A percentile compares a stretch with the other conserved stretches of the same genome.
These are phyloP conservation scores for Sclerotinia spermophila DNA, from an alignment of 2,329 filamentous ascomycete genomes.

Conservation along the genomic window DNA sequence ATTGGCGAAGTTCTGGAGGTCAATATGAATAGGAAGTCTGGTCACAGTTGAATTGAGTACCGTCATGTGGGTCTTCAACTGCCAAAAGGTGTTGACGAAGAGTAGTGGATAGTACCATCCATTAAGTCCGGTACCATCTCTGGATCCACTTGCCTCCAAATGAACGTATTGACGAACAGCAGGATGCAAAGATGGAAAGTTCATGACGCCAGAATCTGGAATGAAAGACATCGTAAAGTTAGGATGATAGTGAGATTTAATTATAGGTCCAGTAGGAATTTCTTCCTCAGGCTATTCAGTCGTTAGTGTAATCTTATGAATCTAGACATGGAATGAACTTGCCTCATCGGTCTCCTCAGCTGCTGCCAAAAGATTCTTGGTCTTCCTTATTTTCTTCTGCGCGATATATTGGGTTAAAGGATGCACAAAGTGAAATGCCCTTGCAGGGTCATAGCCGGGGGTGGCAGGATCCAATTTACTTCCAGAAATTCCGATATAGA, in stretches of 20 bases:
- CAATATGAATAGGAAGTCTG: conserved; percentile 75
- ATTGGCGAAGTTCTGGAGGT: conserved; percentile 73
- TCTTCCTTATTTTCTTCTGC: conserved; percentile 87
- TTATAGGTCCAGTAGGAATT: conserved; percentile 59
- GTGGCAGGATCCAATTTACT: conserved; percentile 71
- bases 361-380: conserved; percentile 71
- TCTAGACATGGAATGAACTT: conserved; percentile 31
- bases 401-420: conserved; percentile 86
- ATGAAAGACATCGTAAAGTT: conserved; percentile 90
- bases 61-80: conserved; percentile 86
- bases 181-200: conserved; percentile 64
- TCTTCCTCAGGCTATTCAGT: conserved; percentile 45
- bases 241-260: conserved; percentile 88
- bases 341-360: conserved; percentile 48
- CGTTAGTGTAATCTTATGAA: conserved; percentile 42
- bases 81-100: conserved; percentile 97
- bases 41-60: conserved; percentile 86
- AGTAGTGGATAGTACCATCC: conserved; percentile 91
- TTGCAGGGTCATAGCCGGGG: conserved; percentile 66
- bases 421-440: conserved; percentile 78
- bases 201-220: conserved; percentile 69
- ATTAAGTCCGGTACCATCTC: conserved; percentile 81
- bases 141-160: conserved; percentile 74
- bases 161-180: conserved; percentile 74
- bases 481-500: conserved; percentile 78